Evolutionary conservation across 805 yeast genomes (phyloP).

Genomic region (Metschnikowia lunata): DNA sequence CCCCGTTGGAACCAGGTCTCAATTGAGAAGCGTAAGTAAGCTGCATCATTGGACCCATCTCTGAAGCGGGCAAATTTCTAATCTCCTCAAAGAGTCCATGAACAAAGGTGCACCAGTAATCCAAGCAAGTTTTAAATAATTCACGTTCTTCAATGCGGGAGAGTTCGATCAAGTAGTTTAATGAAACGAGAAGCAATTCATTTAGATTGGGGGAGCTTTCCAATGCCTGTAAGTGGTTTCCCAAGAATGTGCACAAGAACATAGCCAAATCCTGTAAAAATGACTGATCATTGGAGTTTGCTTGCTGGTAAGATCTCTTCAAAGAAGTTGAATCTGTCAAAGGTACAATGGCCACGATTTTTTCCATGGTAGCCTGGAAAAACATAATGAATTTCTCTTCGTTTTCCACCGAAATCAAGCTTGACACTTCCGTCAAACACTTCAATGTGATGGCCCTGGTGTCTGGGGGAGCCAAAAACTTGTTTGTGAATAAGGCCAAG

Average conservation of each 20-base stretch:
- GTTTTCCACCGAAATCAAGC: constrained; percentile 51
- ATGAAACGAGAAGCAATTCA: constrained; percentile 65
- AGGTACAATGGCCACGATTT: constrained; percentile 67
- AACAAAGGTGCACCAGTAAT: constrained; percentile 91
- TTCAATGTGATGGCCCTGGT: constrained; percentile 83
- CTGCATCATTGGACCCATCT: constrained; percentile 74
- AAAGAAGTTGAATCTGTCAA: constrained; percentile 55
- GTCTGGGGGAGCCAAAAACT: constrained; percentile 72
- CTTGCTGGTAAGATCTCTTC: constrained; percentile 64
- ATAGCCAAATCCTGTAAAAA: constrained; percentile 92
- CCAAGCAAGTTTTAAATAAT: constrained; percentile 89
- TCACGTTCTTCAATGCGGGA: constrained; percentile 94
- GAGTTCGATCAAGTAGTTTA: constrained; percentile 74
- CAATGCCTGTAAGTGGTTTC: constrained; percentile 63
- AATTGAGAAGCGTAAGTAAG: constrained; percentile 41
- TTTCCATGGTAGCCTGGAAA: constrained; percentile 72
- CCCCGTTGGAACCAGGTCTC: constrained; percentile 61
- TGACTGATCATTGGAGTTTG: constrained; percentile 82
- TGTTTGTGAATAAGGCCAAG: constrained; percentile 63
- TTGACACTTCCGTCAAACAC: constrained; percentile 88
- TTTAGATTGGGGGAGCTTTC: constrained; percentile 51
- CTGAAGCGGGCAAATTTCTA: constrained; percentile 69
- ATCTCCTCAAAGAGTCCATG: constrained; percentile 78
- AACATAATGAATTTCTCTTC: constrained; percentile 58
- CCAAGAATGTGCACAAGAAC: constrained; percentile 80